Conservation (phyloP, 129 eudicot genomes). For the Centaurea solstitialis region DNA sequence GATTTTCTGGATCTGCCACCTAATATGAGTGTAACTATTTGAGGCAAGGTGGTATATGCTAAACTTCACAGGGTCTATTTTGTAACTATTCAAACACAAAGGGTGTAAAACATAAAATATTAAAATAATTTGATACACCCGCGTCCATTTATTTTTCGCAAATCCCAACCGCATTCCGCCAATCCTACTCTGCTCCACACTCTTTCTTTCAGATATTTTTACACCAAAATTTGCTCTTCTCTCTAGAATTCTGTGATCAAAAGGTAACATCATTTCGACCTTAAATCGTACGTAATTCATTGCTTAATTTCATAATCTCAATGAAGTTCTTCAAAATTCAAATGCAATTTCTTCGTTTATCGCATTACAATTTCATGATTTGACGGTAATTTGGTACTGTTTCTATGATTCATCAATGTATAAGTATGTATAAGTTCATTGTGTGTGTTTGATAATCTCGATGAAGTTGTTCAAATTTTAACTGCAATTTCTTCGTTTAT, state of each 20-base stretch:
- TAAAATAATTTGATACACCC: neutral
- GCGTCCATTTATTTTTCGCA: neutral
- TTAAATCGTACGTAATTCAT: neutral
- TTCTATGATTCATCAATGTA: neutral
- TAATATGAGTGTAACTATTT: neutral
- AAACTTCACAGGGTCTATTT: neutral
- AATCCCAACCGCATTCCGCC: slow-evolving; percentile 17
- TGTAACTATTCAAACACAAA: neutral
- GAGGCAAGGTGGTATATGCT: neutral
- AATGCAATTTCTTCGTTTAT: too few relatives aligned
- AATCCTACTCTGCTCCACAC: slow-evolving; percentile 20
- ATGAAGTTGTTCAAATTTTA: neutral
- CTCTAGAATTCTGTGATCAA: slow-evolving; percentile 20
- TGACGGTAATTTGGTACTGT: too few relatives aligned
- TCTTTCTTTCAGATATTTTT: neutral
- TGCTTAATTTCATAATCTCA: neutral
- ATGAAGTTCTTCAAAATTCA: neutral
- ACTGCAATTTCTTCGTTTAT: slow-evolving; percentile 6
- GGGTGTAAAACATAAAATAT: neutral
- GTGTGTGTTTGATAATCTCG: neutral
- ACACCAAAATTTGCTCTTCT: neutral
- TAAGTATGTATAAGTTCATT: slow-evolving; percentile 9
- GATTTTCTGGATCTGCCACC: neutral
- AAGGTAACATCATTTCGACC: slow-evolving; percentile 13
- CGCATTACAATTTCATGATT: too few relatives aligned